Evolutionary conservation across 257 asterid species (phyloP), one percentile per base, ranked within the genome.

Genomic region (Penstemon eatonii): DNA sequence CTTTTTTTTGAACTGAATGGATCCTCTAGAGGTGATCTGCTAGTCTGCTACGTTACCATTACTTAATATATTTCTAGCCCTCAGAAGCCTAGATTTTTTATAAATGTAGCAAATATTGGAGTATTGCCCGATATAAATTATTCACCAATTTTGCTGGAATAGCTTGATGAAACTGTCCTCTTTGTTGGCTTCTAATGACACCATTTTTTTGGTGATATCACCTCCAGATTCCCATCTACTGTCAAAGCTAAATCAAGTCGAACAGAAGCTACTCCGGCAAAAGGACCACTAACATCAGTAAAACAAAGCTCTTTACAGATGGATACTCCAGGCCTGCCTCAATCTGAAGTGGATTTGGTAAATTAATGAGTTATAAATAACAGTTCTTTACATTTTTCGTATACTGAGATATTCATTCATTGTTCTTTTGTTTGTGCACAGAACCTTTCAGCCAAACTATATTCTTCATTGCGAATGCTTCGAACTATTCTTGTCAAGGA

Each of bases 391-490:
- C 51, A 63, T 68, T 75, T 49, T 65, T 55, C 33, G 44, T 56
- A 62, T 66, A 18, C 56, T 55, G 36, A 1, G 57, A 56, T 66
- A 49, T n/a, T 56, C 59, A 54, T 15, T 73, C 6, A 9, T 65
- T 39, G 42, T 60, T 68, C 53, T 75, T 45, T 66, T 37, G 4
- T 55, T 40, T 49, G 65, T 63, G 7, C 60, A 12, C 80, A 93
- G 99, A n/a, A 38, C 19, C 91, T 92, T 57, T 76, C 92, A 7
- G 89, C 90, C 46, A 85, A 79, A 73, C 76, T 93, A 65, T 93
- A 73, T 78, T 0, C 69, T 64, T 69, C 89, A 44, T 68, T 93
- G 75, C 86, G 96, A 60, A 18, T 56, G 69, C 99, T 93, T 68
- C 84, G 96, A 75, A 60, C 75, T 55, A 3, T 6, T 73, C 86